These are phyloP conservation scores for Yamadazyma scolyti DNA, from an alignment of 805 yeast genomes.

Conservation along the genomic window DNA sequence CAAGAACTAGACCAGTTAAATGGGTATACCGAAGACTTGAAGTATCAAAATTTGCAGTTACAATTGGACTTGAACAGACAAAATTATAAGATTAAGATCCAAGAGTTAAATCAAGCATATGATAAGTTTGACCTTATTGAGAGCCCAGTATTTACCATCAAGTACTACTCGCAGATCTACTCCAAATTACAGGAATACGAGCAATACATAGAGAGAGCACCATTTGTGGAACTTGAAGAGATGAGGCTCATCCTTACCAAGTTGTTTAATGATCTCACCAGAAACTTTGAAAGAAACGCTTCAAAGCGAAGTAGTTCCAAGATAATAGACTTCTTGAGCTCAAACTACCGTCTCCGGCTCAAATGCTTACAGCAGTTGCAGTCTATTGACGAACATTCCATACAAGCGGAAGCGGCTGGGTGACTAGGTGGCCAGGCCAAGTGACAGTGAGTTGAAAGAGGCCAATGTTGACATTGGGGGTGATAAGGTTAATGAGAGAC, in stretches of 20 bases:
- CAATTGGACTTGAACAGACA: too few species aligned
- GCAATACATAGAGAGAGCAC: constrained; percentile 8
- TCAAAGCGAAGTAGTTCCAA: constrained; percentile 1
- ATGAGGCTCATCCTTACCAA: constrained; percentile 10
- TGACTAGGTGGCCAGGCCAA: too few species aligned
- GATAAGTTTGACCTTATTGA: constrained; percentile 2
- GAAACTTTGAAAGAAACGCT: constrained; percentile 7
- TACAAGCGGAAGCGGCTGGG: too few species aligned
- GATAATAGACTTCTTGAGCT: constrained; percentile 8
- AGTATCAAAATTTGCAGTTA: too few species aligned
- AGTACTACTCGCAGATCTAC: constrained; percentile 7
- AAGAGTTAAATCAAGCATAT: constrained; percentile 6
- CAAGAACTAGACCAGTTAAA: too few species aligned
- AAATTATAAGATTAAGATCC: constrained; percentile 4
- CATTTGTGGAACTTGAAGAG: constrained; percentile 8
- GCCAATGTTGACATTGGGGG: too few species aligned
- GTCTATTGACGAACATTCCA: constrained; percentile 12
- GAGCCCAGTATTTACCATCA: constrained; percentile 4
- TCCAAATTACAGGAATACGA: constrained; percentile 9
- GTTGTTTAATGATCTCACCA: constrained; percentile 6
- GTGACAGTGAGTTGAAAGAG: too few species aligned
- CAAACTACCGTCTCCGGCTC: constrained; percentile 8
- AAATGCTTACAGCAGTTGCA: constrained; percentile 6
- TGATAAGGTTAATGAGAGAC: too few species aligned
- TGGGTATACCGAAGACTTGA: too few species aligned